Evolutionary conservation across 768 basidiomycete genomes (phyloP).

Genomic region (Russula abietina): DNA sequence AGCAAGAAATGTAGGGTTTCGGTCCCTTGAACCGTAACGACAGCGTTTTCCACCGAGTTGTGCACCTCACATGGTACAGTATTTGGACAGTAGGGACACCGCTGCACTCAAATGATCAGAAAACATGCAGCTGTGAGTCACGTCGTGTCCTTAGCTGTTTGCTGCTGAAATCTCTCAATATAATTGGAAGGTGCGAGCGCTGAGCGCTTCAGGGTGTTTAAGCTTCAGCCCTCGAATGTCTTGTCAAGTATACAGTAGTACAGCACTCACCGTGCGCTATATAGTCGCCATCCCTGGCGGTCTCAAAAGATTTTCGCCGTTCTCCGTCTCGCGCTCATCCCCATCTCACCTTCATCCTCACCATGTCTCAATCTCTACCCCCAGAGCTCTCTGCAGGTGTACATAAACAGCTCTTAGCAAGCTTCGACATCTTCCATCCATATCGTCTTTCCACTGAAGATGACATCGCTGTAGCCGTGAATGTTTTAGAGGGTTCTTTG

Average conservation of each 20-base stretch:
- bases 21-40: too few species aligned
- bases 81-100: not conserved
- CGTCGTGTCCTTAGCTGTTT: too few species aligned
- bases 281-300: not conserved
- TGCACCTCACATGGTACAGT: not conserved
- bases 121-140: not conserved
- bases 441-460: conserved; percentile 3
- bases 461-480: conserved; percentile 2
- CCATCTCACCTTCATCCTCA: not conserved
- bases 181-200: not conserved
- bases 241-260: conserved; percentile 4
- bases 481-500: conserved; percentile 8
- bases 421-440: conserved; percentile 7
- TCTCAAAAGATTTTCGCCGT: not conserved
- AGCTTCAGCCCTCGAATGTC: too few species aligned
- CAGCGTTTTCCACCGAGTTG: too few species aligned
- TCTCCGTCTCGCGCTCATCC: not conserved
- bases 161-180: too few species aligned
- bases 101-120: not conserved
- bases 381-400: not conserved
- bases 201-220: not conserved
- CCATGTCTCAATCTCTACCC: not conserved
- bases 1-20: too few species aligned
- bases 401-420: conserved; percentile 1
- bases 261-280: not conserved